These are phyloP conservation scores for Opeltia flavorubescens DNA, from an alignment of 495 filamentous ascomycete species.

Conservation along the genomic window DNA sequence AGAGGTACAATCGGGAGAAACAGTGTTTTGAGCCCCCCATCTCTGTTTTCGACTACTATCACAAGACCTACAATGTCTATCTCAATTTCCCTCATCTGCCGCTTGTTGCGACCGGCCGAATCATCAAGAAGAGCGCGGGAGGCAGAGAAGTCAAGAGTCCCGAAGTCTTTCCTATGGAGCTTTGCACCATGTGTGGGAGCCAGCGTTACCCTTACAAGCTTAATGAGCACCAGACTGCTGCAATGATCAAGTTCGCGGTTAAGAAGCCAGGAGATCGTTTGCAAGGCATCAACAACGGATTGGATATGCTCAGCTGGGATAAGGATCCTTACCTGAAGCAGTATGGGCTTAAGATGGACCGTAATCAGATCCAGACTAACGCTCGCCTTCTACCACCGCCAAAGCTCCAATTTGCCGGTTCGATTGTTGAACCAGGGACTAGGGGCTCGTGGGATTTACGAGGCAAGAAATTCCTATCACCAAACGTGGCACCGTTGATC, in stretches of 20 bases:
- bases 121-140: conserved; percentile 45
- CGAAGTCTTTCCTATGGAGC: conserved; percentile 71
- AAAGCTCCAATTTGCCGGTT: conserved; percentile 45
- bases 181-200: conserved; percentile 44
- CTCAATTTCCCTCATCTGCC: conserved; percentile 46
- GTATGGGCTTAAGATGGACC: conserved; percentile 56
- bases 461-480: conserved; percentile 53
- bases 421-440: conserved; percentile 37
- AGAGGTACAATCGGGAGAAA: conserved; percentile 36
- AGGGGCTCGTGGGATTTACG: conserved; percentile 77
- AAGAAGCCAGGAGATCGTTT: conserved; percentile 48
- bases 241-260: conserved; percentile 83
- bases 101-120: conserved; percentile 57
- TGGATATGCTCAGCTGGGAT: conserved; percentile 51
- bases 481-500: conserved; percentile 42
- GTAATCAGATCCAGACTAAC: conserved; percentile 45
- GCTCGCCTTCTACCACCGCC: conserved; percentile 62
- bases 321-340: conserved; percentile 49
- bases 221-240: conserved; percentile 43
- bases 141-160: no score
- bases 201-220: conserved; percentile 76
- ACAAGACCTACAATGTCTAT: conserved; percentile 42
- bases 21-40: no score
- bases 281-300: conserved; percentile 45
- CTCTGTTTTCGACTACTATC: conserved; percentile 53